Conservation (phyloP, 768 basidiomycete genomes). For the Tephrocybe sp. region DNA sequence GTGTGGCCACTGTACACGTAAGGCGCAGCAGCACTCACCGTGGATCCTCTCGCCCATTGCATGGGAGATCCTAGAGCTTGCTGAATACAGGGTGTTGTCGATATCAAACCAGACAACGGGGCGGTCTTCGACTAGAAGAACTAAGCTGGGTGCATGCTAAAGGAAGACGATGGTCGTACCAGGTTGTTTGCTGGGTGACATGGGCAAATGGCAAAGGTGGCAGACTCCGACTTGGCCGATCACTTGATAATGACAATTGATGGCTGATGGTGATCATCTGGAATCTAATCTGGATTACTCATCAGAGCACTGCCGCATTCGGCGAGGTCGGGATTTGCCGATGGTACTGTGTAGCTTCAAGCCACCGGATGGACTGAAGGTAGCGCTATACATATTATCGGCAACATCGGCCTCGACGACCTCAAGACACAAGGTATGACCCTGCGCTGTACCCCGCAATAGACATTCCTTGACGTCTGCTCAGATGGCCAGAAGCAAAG, state of each 20-base stretch:
- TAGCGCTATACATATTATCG: constrained; percentile 37
- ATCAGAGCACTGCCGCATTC: background rate
- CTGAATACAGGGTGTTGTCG: constrained; percentile 86
- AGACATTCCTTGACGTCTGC: constrained; percentile 11
- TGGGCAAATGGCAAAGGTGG: too few species aligned
- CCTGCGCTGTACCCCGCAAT: constrained; percentile 9
- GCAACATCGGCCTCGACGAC: constrained; percentile 48
- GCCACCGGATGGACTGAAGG: constrained; percentile 35
- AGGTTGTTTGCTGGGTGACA: constrained; percentile 5
- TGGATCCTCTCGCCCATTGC: constrained; percentile 82
- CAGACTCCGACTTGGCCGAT: background rate
- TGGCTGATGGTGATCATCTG: background rate
- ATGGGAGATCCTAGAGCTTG: constrained; percentile 69
- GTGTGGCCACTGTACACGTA: background rate
- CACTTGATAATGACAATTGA: background rate
- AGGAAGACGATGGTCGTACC: constrained; percentile 6
- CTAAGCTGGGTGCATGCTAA: background rate
- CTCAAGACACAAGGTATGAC: constrained; percentile 49
- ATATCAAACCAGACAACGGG: constrained; percentile 80
- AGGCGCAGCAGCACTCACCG: constrained; percentile 39
- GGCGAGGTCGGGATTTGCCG: constrained; percentile 33
- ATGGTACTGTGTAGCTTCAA: constrained; percentile 45
- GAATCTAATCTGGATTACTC: constrained; percentile 27
- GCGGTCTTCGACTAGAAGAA: constrained; percentile 46
- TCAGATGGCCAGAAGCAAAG: constrained; percentile 83